A percentile compares a stretch with the other conserved stretches of the same genome.
Conservation (phyloP, 805 yeast genomes). For the Danielia reshetovae region DNA sequence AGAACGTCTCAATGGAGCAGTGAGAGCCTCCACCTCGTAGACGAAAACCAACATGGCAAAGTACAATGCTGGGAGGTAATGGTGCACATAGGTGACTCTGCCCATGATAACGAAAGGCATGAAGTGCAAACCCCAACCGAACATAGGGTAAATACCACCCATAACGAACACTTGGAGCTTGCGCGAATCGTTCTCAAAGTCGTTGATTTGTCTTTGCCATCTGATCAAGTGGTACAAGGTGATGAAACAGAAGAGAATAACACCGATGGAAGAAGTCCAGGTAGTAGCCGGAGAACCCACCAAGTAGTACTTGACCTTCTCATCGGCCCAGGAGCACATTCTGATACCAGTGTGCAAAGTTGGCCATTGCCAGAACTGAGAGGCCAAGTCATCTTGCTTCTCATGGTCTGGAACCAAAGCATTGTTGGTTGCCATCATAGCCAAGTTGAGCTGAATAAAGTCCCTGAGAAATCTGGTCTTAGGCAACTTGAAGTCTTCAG, state of each 20-base stretch:
- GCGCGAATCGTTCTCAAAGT: constrained; percentile 45
- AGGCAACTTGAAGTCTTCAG: constrained; percentile 62
- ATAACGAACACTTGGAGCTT: constrained; percentile 53
- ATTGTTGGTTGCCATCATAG: constrained; percentile 82
- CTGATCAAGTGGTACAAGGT: constrained; percentile 36
- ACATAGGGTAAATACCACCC: constrained; percentile 79
- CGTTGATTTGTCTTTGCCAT: constrained; percentile 71
- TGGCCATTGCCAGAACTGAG: constrained; percentile 86
- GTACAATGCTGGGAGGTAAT: constrained; percentile 90
- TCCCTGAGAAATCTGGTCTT: constrained; percentile 55
- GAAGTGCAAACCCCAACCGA: constrained; percentile 88
- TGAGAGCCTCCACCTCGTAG: constrained; percentile 51
- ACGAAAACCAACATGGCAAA: constrained; percentile 83
- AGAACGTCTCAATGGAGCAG: constrained; percentile 19
- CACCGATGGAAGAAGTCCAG: constrained; percentile 64
- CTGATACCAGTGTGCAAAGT: constrained; percentile 62
- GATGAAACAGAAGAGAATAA: constrained; percentile 50
- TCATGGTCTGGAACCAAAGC: constrained; percentile 76
- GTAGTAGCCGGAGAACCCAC: constrained; percentile 67
- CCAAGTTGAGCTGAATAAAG: constrained; percentile 66
- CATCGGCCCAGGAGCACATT: constrained; percentile 69
- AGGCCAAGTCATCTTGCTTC: constrained; percentile 66
- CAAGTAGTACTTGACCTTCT: constrained; percentile 55
- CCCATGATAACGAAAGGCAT: constrained; percentile 91
- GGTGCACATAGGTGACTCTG: constrained; percentile 95